phyloP scores from a whole-genome alignment of 768 basidiomycete species.

The Mycena epipterygia region DNA sequence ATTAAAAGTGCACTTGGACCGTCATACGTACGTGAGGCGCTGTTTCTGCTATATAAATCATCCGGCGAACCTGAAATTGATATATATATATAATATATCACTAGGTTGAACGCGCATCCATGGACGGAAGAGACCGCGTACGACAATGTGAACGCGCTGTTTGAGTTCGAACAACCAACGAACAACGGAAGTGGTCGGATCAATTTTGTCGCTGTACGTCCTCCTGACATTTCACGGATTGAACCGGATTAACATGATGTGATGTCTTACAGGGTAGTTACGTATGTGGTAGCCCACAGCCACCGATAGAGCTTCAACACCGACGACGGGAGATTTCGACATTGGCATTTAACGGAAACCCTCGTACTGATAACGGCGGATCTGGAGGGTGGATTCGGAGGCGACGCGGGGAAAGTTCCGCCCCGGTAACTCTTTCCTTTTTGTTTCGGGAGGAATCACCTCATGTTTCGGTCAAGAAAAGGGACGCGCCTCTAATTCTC shows the following conservation, averaged over 20 bases:
- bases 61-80: slow-evolving; percentile 1
- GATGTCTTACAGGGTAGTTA: slow-evolving; percentile 2
- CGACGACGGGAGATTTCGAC: slow-evolving; percentile 6
- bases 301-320: slow-evolving; percentile 2
- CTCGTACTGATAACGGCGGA: slow-evolving; percentile 3
- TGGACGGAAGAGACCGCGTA: slow-evolving; percentile 16
- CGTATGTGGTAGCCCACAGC: slow-evolving; percentile 7
- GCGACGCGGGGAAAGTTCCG: slow-evolving; percentile 3
- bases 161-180: slow-evolving; percentile 13
- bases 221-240: slow-evolving; percentile 6
- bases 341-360: slow-evolving; percentile 6
- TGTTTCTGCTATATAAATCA: neutral
- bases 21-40: neutral
- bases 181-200: slow-evolving; percentile 4
- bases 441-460: slow-evolving; percentile 11
- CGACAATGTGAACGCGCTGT: slow-evolving; percentile 16
- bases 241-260: slow-evolving; percentile 8
- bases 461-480: slow-evolving; percentile 6
- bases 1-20: too few relatives aligned
- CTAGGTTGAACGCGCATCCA: slow-evolving; percentile 19
- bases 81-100: neutral
- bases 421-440: slow-evolving; percentile 9
- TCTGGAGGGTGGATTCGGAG: slow-evolving; percentile 12
- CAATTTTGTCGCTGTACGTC: slow-evolving; percentile 1
- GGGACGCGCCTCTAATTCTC: slow-evolving; percentile 9